Base-by-base conservation (phyloP, 2,329 filamentous ascomycete genomes). In the Ustulina deusta region DNA sequence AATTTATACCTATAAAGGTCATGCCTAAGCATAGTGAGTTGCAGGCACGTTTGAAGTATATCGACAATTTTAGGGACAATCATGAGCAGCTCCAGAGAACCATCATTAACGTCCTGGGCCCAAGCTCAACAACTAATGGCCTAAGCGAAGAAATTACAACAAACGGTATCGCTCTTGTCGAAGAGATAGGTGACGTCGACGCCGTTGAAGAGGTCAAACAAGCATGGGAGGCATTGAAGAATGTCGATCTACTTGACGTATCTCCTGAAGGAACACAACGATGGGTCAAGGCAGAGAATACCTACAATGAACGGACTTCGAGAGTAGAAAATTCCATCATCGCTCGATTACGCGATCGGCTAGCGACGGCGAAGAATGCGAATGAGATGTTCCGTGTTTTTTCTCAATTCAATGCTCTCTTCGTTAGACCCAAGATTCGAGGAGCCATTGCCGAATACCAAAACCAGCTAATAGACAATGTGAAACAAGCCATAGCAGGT, bases 381-480 rank as follows among this genome's bases (percentile, higher is more conserved):
- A 98, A 97, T 78, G 97, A 99, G 81, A 99, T 99, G 96, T 99
- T 99, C 80, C 92, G 97, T 62, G 96, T 99, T 69, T 99, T 99
- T 79, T 98, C 96, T 61, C 98, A 98, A 79, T 99, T 99, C 87
- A 99, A 99, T 78, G 96, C 96, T 1, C 90, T 99, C 34, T 97
- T 99, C 74, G 95, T 99, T 64, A 90, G 96, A 67, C 96, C 96
- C n/a, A 99, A 99, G 85, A 98, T 99, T 81, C 91, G 96, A 72
- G 94, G 97, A 73, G 97, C 96, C 63, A 99, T 99, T 76, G 93
- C 94, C 49, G 95, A 99, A 81, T 99, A 99, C 78, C 96, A 99
- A 80, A 96, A 95, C 4, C 94, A 97, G 80, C 89, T 99, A 38
- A 97, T 99, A 79, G 94, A 97, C 75, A 97, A 97, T 74, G 96